A percentile compares a stretch with the other conserved stretches of the same genome.
These are phyloP conservation scores for Microbotryum silenes-acaulis DNA, from an alignment of 1,284 basidiomycete genomes.

Conservation along the genomic window DNA sequence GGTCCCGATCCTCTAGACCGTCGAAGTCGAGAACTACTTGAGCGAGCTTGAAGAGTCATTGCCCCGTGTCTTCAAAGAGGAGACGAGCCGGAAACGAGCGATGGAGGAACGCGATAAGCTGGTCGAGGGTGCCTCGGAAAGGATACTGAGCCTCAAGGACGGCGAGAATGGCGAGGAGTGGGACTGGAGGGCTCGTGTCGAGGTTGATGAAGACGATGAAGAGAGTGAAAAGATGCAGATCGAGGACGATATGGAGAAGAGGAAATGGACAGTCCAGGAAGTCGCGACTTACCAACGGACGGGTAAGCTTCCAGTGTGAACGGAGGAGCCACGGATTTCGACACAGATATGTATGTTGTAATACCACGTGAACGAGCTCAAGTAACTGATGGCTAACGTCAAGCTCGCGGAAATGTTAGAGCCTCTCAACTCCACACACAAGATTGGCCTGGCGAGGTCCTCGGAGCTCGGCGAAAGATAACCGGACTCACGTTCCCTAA, in stretches of 20 bases:
- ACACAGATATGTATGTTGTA: too few relatives aligned
- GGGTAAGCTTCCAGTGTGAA: slow-evolving; percentile 6
- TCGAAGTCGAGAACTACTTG: slow-evolving; percentile 15
- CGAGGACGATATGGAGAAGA: slow-evolving; percentile 6
- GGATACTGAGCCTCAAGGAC: slow-evolving; percentile 1
- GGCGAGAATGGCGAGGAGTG: background rate
- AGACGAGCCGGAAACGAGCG: background rate
- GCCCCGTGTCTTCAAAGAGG: slow-evolving; percentile 4
- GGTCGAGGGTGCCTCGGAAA: background rate
- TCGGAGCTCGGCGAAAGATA: too few relatives aligned
- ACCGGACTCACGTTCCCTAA: too few relatives aligned
- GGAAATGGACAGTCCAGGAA: slow-evolving; percentile 22
- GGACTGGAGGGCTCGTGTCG: slow-evolving; percentile 2
- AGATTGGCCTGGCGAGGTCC: too few relatives aligned
- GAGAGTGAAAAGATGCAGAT: slow-evolving; percentile 7
- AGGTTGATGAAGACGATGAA: slow-evolving; percentile 4
- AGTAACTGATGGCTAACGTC: too few relatives aligned
- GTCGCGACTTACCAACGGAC: slow-evolving; percentile 12
- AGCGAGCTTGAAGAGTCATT: background rate
- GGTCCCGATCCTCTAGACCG: slow-evolving; percentile 1
- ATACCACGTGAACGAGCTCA: too few relatives aligned
- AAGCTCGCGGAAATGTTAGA: too few relatives aligned
- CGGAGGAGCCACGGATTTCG: too few relatives aligned
- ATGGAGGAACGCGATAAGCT: background rate
- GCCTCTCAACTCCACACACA: too few relatives aligned